Base-by-base conservation (phyloP, 306 rosid species). In the Castanospermum australe region DNA sequence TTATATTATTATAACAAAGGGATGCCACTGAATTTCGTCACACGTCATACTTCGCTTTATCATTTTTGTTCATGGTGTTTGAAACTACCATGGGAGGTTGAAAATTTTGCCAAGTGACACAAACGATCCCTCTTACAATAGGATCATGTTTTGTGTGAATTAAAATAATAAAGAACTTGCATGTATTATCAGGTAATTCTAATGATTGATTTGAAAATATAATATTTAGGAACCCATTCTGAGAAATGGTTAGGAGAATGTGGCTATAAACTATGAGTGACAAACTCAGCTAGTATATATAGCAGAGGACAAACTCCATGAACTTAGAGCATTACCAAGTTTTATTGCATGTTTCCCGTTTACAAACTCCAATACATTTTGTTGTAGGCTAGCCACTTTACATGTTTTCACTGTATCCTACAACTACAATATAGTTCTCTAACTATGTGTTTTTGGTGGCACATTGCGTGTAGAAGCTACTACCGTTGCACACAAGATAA, bases 401-500 rank as follows among this genome's bases (percentile, higher is more conserved):
- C 14, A 54, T 54, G 60, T 35, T 63, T 32, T 63, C 42, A n/a
- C 10, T 63, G 47, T 59, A 28, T 60, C 28, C 11, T 28, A 59
- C 25, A 52, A 5, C 20, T 30, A 9, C n/a, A 6, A 0, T 21
- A 22, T 12, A 10, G 5, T 3, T 32, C 41, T 32, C 12, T 18
- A n/a, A 70, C 33, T 36, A 15, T 25, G 6, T 32, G 38, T 20
- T 35, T 22, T 15, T 51, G 9, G 13, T 1, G 9, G 13, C 0
- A 56, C 35, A 13, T 22, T 15, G 9, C 15, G 9, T 54, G 83
- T 80, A 92, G 97, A 87, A 92, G 97, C 79, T 92, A 92, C 41
- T 92, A 92, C 44, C 92, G 94, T 39, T 92, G 97, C 76, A 92
- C 97, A 2, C 87, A 86, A 82, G 97, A 90, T 35, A 87, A 85